Percentiles rank a stretch among this genome's conserved stretches.
Evolutionary conservation across 1,284 basidiomycete species (phyloP).

Genomic region (Athelia psychrophila): DNA sequence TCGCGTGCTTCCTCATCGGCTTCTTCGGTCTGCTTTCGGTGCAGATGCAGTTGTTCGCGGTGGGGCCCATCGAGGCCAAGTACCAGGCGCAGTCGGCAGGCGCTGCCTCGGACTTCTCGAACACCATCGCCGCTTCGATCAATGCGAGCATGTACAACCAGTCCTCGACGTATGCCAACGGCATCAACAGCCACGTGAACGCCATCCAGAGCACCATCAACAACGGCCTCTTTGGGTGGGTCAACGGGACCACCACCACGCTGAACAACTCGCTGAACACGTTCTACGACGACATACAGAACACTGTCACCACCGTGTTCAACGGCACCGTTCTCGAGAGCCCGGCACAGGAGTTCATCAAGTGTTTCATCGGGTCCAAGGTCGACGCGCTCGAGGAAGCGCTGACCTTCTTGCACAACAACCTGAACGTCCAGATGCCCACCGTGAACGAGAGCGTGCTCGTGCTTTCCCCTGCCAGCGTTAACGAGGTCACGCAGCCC

Average conservation of each 20-base stretch:
- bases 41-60: conserved; percentile 78
- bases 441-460: conserved; percentile 72
- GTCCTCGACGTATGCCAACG: conserved; percentile 71
- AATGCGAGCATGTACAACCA: conserved; percentile 82
- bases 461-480: conserved; percentile 65
- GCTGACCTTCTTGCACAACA: conserved; percentile 89
- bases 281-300: conserved; percentile 76
- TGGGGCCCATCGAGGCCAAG: conserved; percentile 65
- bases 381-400: conserved; percentile 84
- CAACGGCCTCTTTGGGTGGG: conserved; percentile 88
- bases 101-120: conserved; percentile 65
- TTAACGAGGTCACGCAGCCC: conserved; percentile 76
- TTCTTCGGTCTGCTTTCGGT: conserved; percentile 89
- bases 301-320: conserved; percentile 70
- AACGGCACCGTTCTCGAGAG: conserved; percentile 78
- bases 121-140: conserved; percentile 70
- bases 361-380: conserved; percentile 89
- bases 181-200: conserved; percentile 72
- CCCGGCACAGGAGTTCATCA: conserved; percentile 85
- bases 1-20: conserved; percentile 88
- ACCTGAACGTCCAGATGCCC: conserved; percentile 78
- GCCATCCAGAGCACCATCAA: conserved; percentile 77
- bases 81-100: conserved; percentile 59
- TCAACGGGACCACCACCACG: conserved; percentile 86
- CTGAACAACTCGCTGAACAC: conserved; percentile 79